These are phyloP conservation scores for Collybia sordida DNA, from an alignment of 768 basidiomycete genomes.

Conservation along the genomic window DNA sequence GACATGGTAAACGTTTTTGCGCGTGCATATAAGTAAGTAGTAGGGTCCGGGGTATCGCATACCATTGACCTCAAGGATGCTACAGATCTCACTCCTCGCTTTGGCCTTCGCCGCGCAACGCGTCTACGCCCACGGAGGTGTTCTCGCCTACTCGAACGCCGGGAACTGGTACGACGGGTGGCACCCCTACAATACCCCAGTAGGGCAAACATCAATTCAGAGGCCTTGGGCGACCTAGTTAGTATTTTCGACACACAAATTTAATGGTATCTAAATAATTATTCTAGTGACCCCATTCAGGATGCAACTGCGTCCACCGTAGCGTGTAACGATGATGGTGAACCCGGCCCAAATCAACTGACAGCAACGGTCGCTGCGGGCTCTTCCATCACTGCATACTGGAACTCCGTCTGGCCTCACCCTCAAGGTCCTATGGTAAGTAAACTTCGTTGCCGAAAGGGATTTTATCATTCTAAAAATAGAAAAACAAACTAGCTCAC, in stretches of 20 bases:
- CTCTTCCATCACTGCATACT: constrained; percentile 40
- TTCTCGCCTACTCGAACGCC: constrained; percentile 38
- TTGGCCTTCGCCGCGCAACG: no score
- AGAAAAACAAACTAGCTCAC: constrained; percentile 27
- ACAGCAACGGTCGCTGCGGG: constrained; percentile 44
- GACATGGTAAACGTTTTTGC: no score
- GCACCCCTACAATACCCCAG: constrained; percentile 40
- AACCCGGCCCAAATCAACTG: constrained; percentile 37
- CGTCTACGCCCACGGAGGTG: constrained; percentile 43
- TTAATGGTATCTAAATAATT: background rate
- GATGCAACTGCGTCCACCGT: constrained; percentile 35
- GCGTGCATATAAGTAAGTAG: no score
- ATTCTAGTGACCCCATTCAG: constrained; percentile 38
- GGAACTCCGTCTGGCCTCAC: constrained; percentile 47
- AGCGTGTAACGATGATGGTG: constrained; percentile 48
- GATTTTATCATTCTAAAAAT: background rate
- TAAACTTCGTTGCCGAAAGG: background rate
- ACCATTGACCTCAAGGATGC: no score
- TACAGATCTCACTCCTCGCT: no score
- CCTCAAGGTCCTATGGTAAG: constrained; percentile 42
- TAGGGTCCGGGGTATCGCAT: no score
- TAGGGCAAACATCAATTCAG: constrained; percentile 41
- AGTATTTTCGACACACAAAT: constrained; percentile 6
- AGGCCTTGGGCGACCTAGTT: constrained; percentile 46
- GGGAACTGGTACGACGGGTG: constrained; percentile 41